Conservation (phyloP, 2,329 filamentous ascomycete species). For the Metarhizium anisopliae region DNA sequence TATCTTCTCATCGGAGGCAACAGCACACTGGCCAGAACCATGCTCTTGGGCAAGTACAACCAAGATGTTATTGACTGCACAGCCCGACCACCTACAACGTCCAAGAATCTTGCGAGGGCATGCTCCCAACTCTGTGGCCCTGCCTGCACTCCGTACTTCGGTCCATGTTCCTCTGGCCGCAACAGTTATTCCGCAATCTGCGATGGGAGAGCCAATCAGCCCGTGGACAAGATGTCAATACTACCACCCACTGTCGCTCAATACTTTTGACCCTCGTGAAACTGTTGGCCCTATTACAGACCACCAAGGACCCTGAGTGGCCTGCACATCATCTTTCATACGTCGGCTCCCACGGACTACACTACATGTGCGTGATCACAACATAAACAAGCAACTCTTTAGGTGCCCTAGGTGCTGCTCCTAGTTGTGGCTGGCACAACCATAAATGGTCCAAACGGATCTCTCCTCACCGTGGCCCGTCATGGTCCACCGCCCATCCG, state of each 20-base stretch:
- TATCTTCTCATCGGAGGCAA: neutral
- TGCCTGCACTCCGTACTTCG: too few relatives aligned
- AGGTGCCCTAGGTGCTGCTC: neutral
- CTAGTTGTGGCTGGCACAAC: neutral
- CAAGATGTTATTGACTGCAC: neutral
- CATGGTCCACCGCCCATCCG: neutral
- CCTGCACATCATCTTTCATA: conserved; percentile 6
- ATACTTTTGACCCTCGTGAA: neutral
- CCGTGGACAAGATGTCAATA: neutral
- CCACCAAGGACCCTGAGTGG: neutral
- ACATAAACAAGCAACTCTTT: neutral
- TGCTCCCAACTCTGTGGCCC: neutral
- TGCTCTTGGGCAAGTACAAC: too few relatives aligned
- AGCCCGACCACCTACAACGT: neutral
- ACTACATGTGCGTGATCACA: conserved; percentile 1
- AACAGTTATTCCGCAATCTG: neutral
- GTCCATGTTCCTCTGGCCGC: too few relatives aligned
- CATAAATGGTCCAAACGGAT: neutral
- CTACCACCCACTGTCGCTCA: too few relatives aligned
- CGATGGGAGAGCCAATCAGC: neutral
- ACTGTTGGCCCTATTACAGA: neutral
- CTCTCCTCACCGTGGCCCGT: neutral
- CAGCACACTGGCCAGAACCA: too few relatives aligned
- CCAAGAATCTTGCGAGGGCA: neutral
- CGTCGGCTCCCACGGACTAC: neutral